Evolutionary conservation across 2,329 filamentous ascomycete genomes (phyloP).

Genomic region (Talaromyces sp.): DNA sequence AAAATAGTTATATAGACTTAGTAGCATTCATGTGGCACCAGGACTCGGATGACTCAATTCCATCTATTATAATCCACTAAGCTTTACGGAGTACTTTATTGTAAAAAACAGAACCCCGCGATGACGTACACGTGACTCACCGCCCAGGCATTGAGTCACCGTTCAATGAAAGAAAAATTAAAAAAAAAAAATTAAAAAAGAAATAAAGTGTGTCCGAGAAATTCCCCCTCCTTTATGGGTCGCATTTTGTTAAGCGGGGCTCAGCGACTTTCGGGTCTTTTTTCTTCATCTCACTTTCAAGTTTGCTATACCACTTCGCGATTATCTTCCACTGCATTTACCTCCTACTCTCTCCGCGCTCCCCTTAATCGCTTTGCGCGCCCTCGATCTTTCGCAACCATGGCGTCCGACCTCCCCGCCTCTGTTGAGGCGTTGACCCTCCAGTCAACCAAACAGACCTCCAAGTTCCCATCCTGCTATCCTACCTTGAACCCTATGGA

Average conservation of each 20-base stretch:
- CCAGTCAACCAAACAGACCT: slow-evolving; percentile 42
- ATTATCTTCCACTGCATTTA: slow-evolving; percentile 12
- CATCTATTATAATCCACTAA: no score
- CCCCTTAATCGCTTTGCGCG: slow-evolving; percentile 14
- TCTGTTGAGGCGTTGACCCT: slow-evolving; percentile 44
- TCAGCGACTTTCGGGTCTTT: slow-evolving; percentile 39
- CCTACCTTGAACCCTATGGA: slow-evolving; percentile 51
- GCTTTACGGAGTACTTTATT: no score
- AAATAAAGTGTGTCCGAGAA: slow-evolving; percentile 25
- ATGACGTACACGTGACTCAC: slow-evolving; percentile 25
- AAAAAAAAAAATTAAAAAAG: slow-evolving; percentile 4
- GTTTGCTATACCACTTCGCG: slow-evolving; percentile 3
- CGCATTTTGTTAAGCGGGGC: slow-evolving; percentile 44
- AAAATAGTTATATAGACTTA: no score
- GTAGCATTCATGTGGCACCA: no score
- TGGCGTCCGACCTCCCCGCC: slow-evolving; percentile 40
- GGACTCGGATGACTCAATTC: no score
- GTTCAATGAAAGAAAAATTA: slow-evolving; percentile 2
- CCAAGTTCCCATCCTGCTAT: slow-evolving; percentile 46
- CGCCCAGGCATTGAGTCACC: slow-evolving; percentile 37
- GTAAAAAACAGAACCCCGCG: slow-evolving; percentile 5
- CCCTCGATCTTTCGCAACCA: slow-evolving; percentile 26
- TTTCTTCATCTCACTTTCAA: slow-evolving; percentile 25
- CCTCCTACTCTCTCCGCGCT: slow-evolving; percentile 13
- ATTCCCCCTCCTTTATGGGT: slow-evolving; percentile 41